Evolutionary conservation across 495 filamentous ascomycete species (phyloP).

Genomic region (Tuber indicum): DNA sequence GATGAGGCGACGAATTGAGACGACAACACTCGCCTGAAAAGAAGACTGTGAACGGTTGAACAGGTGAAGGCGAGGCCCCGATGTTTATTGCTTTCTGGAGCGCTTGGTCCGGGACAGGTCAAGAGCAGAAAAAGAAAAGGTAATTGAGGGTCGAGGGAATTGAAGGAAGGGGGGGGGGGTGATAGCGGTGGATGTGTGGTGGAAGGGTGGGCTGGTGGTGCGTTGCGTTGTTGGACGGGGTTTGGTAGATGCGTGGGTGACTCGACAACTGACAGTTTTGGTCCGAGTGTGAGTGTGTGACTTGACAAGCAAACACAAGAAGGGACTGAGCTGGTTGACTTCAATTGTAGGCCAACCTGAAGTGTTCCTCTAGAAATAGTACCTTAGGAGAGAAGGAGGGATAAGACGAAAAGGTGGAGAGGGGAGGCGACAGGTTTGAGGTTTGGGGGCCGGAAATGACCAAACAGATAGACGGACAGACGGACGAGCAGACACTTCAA

Average conservation of each 20-base stretch:
- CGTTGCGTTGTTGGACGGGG: slow-evolving; percentile 29
- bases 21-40: slow-evolving; percentile 33
- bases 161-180: slow-evolving; percentile 17
- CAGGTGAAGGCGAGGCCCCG: slow-evolving; percentile 30
- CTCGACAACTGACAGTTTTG: slow-evolving; percentile 21
- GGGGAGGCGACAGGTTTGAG: neutral
- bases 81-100: slow-evolving; percentile 37
- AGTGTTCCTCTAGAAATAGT: slow-evolving; percentile 23
- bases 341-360: slow-evolving; percentile 31
- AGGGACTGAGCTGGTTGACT: slow-evolving; percentile 18
- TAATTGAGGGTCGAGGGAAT: slow-evolving; percentile 22
- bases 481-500: neutral
- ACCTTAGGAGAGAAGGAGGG: neutral
- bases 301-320: neutral
- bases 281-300: slow-evolving; percentile 35
- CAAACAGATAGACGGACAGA: neutral
- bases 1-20: slow-evolving; percentile 38
- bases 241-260: slow-evolving; percentile 26
- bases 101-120: slow-evolving; percentile 35
- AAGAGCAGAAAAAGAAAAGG: slow-evolving; percentile 31
- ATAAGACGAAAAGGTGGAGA: neutral
- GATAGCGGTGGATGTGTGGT: slow-evolving; percentile 4
- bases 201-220: slow-evolving; percentile 15
- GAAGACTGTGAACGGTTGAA: slow-evolving; percentile 32
- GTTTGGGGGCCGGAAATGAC: neutral